These are phyloP conservation scores for Salicornia ramosissima DNA, from an alignment of 148 eudicot species.

Conservation along the genomic window DNA sequence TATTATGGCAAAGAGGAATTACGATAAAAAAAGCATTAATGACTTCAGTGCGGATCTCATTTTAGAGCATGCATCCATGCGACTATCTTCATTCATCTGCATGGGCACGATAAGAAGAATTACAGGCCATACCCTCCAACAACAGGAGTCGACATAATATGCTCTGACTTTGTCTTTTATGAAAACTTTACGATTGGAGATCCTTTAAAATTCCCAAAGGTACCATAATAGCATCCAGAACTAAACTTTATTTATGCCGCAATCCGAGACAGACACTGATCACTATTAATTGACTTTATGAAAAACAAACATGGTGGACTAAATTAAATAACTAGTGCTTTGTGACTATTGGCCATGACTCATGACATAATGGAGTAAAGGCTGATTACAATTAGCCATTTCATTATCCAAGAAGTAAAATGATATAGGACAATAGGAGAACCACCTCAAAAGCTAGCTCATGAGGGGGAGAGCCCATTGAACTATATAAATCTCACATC, in stretches of 20 bases:
- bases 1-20: neutral
- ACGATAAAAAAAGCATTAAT: neutral
- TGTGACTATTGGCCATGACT: neutral
- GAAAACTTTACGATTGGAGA: neutral
- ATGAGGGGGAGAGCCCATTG: no score
- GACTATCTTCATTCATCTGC: neutral
- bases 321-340: neutral
- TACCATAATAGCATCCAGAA: neutral
- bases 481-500: no score
- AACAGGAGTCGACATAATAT: neutral
- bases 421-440: no score
- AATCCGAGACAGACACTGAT: neutral
- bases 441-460: no score
- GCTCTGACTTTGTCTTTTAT: neutral
- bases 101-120: neutral
- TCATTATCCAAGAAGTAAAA: neutral
- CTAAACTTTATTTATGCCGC: neutral
- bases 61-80: slow-evolving; percentile 7
- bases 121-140: neutral
- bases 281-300: neutral
- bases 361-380: neutral
- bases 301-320: neutral
- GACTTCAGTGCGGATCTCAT: neutral
- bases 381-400: neutral
- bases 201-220: neutral